Conservation (phyloP, 192 early-diverging fungal genomes). For the Ambispora gerdemannii region DNA sequence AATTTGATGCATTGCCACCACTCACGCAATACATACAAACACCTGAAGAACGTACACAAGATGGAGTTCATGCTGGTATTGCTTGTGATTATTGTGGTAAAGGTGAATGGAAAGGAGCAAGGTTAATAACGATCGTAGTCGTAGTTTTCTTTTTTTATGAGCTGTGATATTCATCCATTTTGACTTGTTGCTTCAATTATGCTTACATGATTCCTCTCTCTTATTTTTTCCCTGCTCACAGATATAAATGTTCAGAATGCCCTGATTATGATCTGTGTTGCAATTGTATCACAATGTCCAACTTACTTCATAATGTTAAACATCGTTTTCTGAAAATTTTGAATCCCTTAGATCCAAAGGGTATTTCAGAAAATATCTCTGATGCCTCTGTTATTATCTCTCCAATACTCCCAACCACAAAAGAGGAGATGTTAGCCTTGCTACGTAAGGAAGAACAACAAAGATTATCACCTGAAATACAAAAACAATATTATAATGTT, state of each 20-base stretch:
- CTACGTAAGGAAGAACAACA: slow-evolving; percentile 14
- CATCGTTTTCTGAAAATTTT: slow-evolving; percentile 13
- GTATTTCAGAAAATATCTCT: not conserved
- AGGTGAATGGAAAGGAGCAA: slow-evolving; percentile 26
- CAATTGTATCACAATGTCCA: slow-evolving; percentile 14
- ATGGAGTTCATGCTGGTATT: slow-evolving; percentile 25
- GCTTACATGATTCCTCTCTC: no score
- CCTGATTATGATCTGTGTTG: slow-evolving; percentile 21
- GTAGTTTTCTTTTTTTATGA: no score
- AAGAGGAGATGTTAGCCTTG: slow-evolving; percentile 11
- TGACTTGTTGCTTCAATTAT: no score
- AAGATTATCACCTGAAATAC: slow-evolving; percentile 28
- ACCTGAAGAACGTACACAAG: slow-evolving; percentile 4
- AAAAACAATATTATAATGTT: slow-evolving; percentile 23
- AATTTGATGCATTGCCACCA: slow-evolving; percentile 23
- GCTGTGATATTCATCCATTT: not conserved
- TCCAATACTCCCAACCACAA: slow-evolving; percentile 21
- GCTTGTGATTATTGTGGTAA: slow-evolving; percentile 24
- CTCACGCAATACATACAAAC: slow-evolving; percentile 10
- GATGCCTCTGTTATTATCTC: not conserved
- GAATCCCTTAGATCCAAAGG: slow-evolving; percentile 13
- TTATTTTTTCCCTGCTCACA: not conserved
- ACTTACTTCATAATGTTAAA: slow-evolving; percentile 14
- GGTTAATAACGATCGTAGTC: slow-evolving; percentile 7
- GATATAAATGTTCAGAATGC: slow-evolving; percentile 29